Conservation (phyloP, 768 basidiomycete species). For the Neoboletus magnificus region DNA sequence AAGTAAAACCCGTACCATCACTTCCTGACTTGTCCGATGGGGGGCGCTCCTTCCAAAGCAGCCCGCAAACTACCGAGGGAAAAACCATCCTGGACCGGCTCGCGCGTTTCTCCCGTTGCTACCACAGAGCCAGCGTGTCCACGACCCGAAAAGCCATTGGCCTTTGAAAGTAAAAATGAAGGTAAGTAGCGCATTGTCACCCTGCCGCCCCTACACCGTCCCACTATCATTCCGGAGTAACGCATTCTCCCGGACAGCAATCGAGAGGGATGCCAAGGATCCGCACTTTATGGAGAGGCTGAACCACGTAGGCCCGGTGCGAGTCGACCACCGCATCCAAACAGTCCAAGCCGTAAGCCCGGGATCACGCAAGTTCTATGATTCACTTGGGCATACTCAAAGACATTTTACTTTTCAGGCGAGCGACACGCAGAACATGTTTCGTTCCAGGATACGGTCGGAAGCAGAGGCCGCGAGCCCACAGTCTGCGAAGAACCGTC, state of each 20-base stretch:
- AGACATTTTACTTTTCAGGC: not conserved
- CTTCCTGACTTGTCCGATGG: slow-evolving; percentile 41
- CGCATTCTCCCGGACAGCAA: slow-evolving; percentile 38
- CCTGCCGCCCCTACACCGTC: not conserved
- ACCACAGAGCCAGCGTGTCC: slow-evolving; percentile 5
- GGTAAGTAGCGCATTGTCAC: slow-evolving; percentile 30
- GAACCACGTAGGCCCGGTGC: slow-evolving; percentile 60
- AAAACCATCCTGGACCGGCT: slow-evolving; percentile 48
- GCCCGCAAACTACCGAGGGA: slow-evolving; percentile 53
- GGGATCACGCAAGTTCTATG: not conserved
- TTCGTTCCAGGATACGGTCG: slow-evolving; percentile 51
- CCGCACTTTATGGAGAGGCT: slow-evolving; percentile 70
- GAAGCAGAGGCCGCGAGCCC: slow-evolving; percentile 51
- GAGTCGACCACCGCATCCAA: slow-evolving; percentile 63
- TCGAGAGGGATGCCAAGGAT: slow-evolving; percentile 64
- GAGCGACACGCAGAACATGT: slow-evolving; percentile 41
- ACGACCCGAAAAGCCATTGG: slow-evolving; percentile 30
- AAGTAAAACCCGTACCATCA: not conserved
- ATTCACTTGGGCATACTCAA: not conserved
- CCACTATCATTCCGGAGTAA: not conserved
- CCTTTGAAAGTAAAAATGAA: slow-evolving; percentile 51
- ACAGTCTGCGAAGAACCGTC: slow-evolving; percentile 45
- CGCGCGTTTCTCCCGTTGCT: slow-evolving; percentile 32
- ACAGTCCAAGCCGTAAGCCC: slow-evolving; percentile 45
- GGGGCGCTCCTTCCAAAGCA: slow-evolving; percentile 58